A percentile compares a stretch with the other conserved stretches of the same genome.
These are phyloP conservation scores for Phytophthora crassamura DNA, from an alignment of 352 stramenopile species.

Conservation along the genomic window DNA sequence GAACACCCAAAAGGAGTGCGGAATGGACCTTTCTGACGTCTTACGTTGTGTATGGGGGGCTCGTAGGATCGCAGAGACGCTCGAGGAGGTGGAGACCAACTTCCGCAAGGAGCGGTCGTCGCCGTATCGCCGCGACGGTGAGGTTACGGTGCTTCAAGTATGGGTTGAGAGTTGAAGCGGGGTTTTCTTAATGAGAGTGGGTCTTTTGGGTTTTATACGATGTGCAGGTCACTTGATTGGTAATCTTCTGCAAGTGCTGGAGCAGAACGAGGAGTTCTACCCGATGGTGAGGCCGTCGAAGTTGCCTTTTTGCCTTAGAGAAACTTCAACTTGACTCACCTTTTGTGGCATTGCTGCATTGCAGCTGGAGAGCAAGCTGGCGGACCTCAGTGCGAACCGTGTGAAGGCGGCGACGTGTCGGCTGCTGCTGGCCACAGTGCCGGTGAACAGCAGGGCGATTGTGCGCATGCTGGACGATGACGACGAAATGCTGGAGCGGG, in stretches of 20 bases:
- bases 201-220: neutral
- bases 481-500: constrained; percentile 77
- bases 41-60: constrained; percentile 5
- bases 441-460: constrained; percentile 77
- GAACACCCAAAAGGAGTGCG: constrained; percentile 5
- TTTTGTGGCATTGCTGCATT: constrained; percentile 22
- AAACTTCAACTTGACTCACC: constrained; percentile 29
- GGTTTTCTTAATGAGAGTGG: neutral
- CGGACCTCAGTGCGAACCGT: constrained; percentile 58
- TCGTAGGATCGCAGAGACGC: constrained; percentile 71
- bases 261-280: constrained; percentile 87
- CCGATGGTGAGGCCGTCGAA: constrained; percentile 54
- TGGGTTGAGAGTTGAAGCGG: constrained; percentile 6
- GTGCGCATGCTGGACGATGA: constrained; percentile 74
- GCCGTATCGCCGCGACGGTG: constrained; percentile 79
- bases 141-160: neutral
- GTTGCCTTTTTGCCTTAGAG: constrained; percentile 1
- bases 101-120: constrained; percentile 81
- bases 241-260: constrained; percentile 77
- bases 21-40: constrained; percentile 12
- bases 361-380: constrained; percentile 74
- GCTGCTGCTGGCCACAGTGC: constrained; percentile 75
- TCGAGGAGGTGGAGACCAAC: constrained; percentile 78
- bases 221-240: constrained; percentile 76
- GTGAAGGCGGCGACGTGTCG: constrained; percentile 78